Conservation (phyloP, 495 filamentous ascomycete species). For the Penicillium diatomitis region DNA sequence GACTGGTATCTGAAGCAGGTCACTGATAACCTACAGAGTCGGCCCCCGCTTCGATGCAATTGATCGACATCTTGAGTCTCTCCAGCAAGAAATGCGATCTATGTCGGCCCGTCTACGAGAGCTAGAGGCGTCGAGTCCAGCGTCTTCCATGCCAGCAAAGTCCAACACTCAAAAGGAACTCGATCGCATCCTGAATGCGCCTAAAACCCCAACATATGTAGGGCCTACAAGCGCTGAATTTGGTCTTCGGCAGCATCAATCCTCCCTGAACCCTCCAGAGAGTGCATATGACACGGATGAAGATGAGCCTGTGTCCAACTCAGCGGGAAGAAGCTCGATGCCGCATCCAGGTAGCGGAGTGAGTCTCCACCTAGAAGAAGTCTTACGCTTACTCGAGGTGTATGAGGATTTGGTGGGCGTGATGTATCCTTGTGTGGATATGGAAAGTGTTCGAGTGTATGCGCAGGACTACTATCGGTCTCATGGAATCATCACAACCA, state of each 20-base stretch:
- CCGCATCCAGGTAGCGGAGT: conserved; percentile 11
- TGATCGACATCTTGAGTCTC: conserved; percentile 20
- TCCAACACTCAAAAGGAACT: conserved; percentile 2
- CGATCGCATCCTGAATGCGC: conserved; percentile 29
- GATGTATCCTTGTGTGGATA: conserved; percentile 75
- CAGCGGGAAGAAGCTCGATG: conserved; percentile 8
- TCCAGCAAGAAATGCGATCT: conserved; percentile 13
- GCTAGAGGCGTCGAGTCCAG: conserved; percentile 16
- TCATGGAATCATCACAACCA: conserved; percentile 14
- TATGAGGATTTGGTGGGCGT: conserved; percentile 72
- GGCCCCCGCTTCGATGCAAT: conserved; percentile 15
- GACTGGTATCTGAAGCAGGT: not conserved
- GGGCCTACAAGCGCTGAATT: conserved; percentile 38
- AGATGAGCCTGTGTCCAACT: conserved; percentile 14
- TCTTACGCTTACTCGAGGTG: conserved; percentile 56
- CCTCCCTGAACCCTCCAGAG: not conserved
- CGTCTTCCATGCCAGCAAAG: not conserved
- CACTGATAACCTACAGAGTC: not conserved
- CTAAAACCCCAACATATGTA: conserved; percentile 29
- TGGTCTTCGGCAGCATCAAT: conserved; percentile 16
- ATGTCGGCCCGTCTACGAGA: conserved; percentile 18
- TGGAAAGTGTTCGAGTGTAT: conserved; percentile 48
- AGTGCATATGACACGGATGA: conserved; percentile 7
- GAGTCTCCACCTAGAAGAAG: conserved; percentile 44
- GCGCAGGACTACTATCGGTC: conserved; percentile 42